Percentiles rank a stretch among this genome's conserved stretches.
These are phyloP conservation scores for Schwanniomyces pseudopolymorphus DNA, from an alignment of 805 yeast genomes.

Conservation along the genomic window DNA sequence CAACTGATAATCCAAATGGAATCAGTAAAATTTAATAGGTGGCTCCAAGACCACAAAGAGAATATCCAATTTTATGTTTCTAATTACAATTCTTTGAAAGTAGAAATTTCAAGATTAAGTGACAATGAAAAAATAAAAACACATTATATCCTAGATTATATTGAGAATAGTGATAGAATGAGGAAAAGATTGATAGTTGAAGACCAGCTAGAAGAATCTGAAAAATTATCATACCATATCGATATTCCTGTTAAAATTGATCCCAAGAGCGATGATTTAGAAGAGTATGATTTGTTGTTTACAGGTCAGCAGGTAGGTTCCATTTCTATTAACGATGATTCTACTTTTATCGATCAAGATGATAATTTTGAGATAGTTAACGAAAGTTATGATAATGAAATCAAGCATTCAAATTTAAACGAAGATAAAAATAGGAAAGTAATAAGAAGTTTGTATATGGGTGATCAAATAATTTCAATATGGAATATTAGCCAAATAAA, in stretches of 20 bases:
- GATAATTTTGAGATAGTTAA: conserved; percentile 46
- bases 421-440: conserved; percentile 78
- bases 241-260: conserved; percentile 35
- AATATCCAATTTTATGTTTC: conserved; percentile 49
- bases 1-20: conserved; percentile 43
- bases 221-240: conserved; percentile 40
- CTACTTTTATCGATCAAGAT: conserved; percentile 12
- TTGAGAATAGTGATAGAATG: conserved; percentile 70
- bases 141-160: conserved; percentile 57
- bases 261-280: conserved; percentile 4
- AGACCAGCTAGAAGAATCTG: conserved; percentile 46
- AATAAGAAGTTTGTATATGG: conserved; percentile 62
- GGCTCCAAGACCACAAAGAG: conserved; percentile 65
- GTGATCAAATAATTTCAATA: conserved; percentile 68
- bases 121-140: conserved; percentile 14
- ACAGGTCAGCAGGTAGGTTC: conserved; percentile 26
- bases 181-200: conserved; percentile 60
- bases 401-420: conserved; percentile 15
- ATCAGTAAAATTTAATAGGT: conserved; percentile 48
- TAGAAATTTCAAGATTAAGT: conserved; percentile 40
- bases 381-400: conserved; percentile 21
- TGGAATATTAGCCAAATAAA: conserved; percentile 75
- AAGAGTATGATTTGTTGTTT: conserved; percentile 17
- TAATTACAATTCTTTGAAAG: conserved; percentile 47
- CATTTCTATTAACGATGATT: conserved; percentile 18